Base-by-base conservation (phyloP, 2,329 filamentous ascomycete species). In the Botryotinia convoluta region DNA sequence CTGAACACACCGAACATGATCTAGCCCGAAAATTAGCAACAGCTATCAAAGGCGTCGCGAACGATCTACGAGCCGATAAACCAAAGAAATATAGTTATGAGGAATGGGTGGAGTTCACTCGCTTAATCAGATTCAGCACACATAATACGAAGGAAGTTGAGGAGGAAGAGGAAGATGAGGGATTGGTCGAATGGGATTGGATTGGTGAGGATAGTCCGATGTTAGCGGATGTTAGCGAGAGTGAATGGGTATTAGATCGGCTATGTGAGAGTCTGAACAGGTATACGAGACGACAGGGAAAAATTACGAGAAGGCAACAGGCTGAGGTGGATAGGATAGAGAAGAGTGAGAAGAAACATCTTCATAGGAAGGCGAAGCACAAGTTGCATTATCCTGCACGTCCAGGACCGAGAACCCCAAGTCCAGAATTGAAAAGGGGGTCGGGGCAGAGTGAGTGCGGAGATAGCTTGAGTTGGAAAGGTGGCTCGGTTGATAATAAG, bases 101-200 rank as follows among this genome's bases (percentile, higher is more conserved):
- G 75, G 89, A 93, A 79, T 93, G 91, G 91, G 87, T 88, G 5
- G 86, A 89, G 73, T 91, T 91, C 74, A 90, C 89, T 4, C 83
- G 86, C 22, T 80, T 93, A 69, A 91, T 93, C 54, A 84, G 87
- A 3, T 90, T 90, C 76, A 87, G 82, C 54, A 80, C 78, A 71
- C 82, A 79, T 42, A 75, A 76, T 12, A 73, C 79, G 4, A 76
- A 80, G 10, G 79, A 80, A 18, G 77, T 82, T 3, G 77, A 82
- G 44, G 76, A 82, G 1, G 84, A 87, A 12, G 87, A 88, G 73
- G 86, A 88, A 32, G 84, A 87, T n/a, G 86, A 88, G 42, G 89
- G 87, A 0, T 78, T 90, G 29, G 83, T 91, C 1, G 87, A 91
- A 48, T 92, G 91, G 90, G 91, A 93, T 78, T 93, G 91, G 91